Evolutionary conservation across 306 rosid genomes (phyloP), one percentile per base, ranked within the genome.

Genomic region (Abrus precatorius): DNA sequence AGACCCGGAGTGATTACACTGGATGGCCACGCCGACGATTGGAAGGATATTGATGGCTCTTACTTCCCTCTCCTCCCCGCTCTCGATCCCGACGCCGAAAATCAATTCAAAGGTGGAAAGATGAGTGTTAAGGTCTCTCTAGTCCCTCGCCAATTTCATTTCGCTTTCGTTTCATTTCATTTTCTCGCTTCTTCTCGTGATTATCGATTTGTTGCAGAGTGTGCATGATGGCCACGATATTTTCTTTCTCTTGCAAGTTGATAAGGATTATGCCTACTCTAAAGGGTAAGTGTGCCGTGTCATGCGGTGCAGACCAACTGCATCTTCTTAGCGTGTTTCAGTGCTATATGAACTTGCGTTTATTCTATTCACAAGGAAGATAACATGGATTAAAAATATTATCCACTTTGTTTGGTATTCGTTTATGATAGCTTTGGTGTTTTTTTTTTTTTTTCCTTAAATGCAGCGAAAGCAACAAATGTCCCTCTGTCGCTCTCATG

Each of bases 401-500:
- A 40, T 41, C 14, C 14, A 38, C 1, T 0, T 47, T 40, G n/a
- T 69, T 59, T 13, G 47, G 20, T 14, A 44, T 71, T 63, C 52
- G 68, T 34, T 33, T 47, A 52, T 72, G 73, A 62, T 60, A 74
- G 12, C 73, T 49, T 84, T 74, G 60, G 45, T 75, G 20, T 72
- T 79, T 73, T 71, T 74, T 20, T 73, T 9, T 74, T 53, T 86
- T 61, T 20, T 72, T 69, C 72, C n/a, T n/a, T n/a, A n/a, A 59
- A 76, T 80, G 87, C 91, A 95, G 99, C 10, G 86, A 88, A 11
- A 85, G 77, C 89, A 79, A 79, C 7, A 90, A 90, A 72, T 95
- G 99, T 52, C 99, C 99, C 4, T 95, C 99, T 72, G 90, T 93
- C 82, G 92, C 99, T 74, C 92, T 95, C 85, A 93, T 95, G 97